phyloP scores from a whole-genome alignment of 345 rosid genomes.

The Punica granatum region DNA sequence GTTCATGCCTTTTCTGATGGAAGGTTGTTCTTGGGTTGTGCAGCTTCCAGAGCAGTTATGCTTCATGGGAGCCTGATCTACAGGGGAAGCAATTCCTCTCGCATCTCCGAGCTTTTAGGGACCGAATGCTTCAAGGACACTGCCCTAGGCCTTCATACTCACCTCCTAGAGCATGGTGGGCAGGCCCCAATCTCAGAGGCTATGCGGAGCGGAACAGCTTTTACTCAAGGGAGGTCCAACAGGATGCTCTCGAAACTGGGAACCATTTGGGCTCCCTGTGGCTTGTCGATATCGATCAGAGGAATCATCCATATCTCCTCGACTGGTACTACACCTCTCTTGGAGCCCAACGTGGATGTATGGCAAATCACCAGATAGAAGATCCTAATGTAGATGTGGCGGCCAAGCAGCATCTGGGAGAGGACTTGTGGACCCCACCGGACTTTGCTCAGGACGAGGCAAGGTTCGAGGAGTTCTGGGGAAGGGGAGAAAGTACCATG shows the following conservation, averaged over 20 bases:
- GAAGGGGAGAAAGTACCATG: constrained; percentile 9
- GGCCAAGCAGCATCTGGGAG: constrained; percentile 22
- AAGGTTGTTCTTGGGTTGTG: constrained; percentile 13
- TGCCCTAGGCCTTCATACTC: constrained; percentile 34
- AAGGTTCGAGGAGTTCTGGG: constrained; percentile 25
- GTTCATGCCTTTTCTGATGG: background rate
- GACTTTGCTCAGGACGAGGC: constrained; percentile 26
- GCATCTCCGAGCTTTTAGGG: constrained; percentile 73
- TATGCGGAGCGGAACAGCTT: constrained; percentile 31
- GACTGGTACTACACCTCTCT: constrained; percentile 79
- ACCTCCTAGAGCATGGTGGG: constrained; percentile 39
- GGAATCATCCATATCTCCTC: constrained; percentile 74
- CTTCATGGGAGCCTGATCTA: constrained; percentile 78
- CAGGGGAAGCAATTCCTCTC: constrained; percentile 74
- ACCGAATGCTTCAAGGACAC: constrained; percentile 51
- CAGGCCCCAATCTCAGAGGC: constrained; percentile 34
- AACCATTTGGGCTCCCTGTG: constrained; percentile 49
- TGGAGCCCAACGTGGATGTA: constrained; percentile 28
- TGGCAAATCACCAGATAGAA: constrained; percentile 9
- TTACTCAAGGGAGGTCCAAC: constrained; percentile 44
- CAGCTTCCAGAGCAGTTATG: constrained; percentile 88
- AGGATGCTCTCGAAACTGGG: constrained; percentile 23
- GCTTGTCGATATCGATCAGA: constrained; percentile 61
- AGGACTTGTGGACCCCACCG: constrained; percentile 43
- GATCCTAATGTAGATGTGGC: constrained; percentile 12